Base-by-base conservation (phyloP, 139 green algal species). In the Tetraselmis striata region DNA sequence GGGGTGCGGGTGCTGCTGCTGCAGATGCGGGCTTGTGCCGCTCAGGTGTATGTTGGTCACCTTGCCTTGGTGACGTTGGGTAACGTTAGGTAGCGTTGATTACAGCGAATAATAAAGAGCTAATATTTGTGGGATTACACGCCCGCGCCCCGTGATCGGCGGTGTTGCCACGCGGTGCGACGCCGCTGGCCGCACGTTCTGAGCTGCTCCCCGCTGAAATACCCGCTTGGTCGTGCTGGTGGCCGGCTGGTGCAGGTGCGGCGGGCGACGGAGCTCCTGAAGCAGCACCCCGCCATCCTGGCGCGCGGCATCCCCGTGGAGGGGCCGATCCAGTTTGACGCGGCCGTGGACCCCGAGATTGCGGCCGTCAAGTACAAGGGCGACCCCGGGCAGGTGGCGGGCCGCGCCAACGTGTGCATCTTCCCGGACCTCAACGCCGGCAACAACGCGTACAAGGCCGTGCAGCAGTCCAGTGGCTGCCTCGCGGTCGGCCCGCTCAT, bases 371-470 rank as follows among this genome's bases (percentile, higher is more conserved):
- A 97, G 85, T 85, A 97, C 84, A 96, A 98, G 87, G 83, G 76
- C 28, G 59, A 82, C 1, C 91, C 78, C 75, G 84, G 45, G 45
- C 45, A 92, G 81, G 94, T 98, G 83, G 94, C 94, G 29, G 94
- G 92, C 1, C 83, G 88, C 75, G 94, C 94, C 28, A 97, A 83
- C 0, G 93, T 98, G 23, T 93, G 93, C 81, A 90, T 98, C 26
- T 98, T 98, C 92, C 95, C 95, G 0, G 94, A 98, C 83, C 90
- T 98, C 28, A 97, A 98, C 88, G 95, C 94, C 0, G 94, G 92
- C 79, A 96, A 96, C 85, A 96, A 96, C 90, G 95, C 91, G 0
- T 96, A 96, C 91, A 96, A 96, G 88, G 88, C 91, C 1, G 89
- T 92, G 77, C 89, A 92, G 84, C 89, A 96, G 87, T 88, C 84